These are phyloP conservation scores for Teratosphaeria nubilosa DNA, from an alignment of 2,329 filamentous ascomycete species.

Conservation along the genomic window DNA sequence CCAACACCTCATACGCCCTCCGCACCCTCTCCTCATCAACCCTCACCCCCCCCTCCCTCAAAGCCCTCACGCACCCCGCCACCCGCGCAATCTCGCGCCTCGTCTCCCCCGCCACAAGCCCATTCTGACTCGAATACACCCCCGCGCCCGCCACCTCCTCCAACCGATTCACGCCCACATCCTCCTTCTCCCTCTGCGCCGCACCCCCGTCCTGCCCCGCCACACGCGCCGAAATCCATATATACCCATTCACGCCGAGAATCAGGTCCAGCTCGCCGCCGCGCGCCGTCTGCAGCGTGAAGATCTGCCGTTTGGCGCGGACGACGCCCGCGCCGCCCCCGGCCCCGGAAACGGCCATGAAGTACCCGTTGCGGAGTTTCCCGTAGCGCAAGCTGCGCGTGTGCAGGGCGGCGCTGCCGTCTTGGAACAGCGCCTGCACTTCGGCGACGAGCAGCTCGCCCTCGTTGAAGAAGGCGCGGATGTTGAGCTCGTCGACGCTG, in stretches of 20 bases:
- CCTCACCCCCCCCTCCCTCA: constrained; percentile 71
- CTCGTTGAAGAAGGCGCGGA: constrained; percentile 92
- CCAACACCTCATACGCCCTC: constrained; percentile 71
- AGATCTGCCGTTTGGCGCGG: constrained; percentile 73
- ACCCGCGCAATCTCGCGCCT: constrained; percentile 82
- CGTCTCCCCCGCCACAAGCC: constrained; percentile 64
- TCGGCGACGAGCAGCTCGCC: constrained; percentile 90
- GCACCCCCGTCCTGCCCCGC: constrained; percentile 37
- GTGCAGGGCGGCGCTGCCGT: constrained; percentile 70
- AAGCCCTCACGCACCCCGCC: constrained; percentile 66
- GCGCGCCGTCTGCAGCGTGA: constrained; percentile 58
- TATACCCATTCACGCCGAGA: constrained; percentile 90
- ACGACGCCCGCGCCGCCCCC: constrained; percentile 75
- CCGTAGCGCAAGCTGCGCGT: constrained; percentile 88
- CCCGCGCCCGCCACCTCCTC: constrained; percentile 78
- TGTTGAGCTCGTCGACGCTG: constrained; percentile 93
- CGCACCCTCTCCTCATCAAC: constrained; percentile 88
- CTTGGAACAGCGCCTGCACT: constrained; percentile 78
- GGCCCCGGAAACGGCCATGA: constrained; percentile 69
- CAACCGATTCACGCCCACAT: constrained; percentile 66
- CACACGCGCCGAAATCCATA: constrained; percentile 80
- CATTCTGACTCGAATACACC: constrained; percentile 93
- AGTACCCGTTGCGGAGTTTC: constrained; percentile 87
- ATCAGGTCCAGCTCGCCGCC: constrained; percentile 70
- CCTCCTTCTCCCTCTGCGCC: too few relatives aligned